Percentiles rank a stretch among this genome's conserved stretches.
These are phyloP conservation scores for Incumbomyces delicatus DNA, from an alignment of 2,329 filamentous ascomycete species.

Conservation along the genomic window DNA sequence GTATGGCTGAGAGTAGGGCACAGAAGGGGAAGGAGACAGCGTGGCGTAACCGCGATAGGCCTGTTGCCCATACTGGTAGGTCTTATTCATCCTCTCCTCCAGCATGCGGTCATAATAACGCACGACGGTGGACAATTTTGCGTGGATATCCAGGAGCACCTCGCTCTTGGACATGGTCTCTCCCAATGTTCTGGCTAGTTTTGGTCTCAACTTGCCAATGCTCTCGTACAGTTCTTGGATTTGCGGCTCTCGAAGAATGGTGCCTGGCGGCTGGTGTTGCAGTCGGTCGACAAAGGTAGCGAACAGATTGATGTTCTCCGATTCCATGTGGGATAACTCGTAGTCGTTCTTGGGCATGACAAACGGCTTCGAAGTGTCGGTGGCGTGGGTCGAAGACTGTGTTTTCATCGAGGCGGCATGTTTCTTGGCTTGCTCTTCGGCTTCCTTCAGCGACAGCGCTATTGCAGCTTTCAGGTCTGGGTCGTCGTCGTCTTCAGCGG, in stretches of 20 bases:
- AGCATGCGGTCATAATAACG: slow-evolving; percentile 97
- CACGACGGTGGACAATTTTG: slow-evolving; percentile 90
- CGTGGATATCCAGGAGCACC: slow-evolving; percentile 83
- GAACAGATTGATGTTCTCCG: slow-evolving; percentile 96
- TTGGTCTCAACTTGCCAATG: slow-evolving; percentile 85
- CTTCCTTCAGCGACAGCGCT: slow-evolving; percentile 85
- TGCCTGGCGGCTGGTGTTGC: slow-evolving; percentile 89
- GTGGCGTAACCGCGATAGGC: slow-evolving; percentile 40
- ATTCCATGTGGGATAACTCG: slow-evolving; percentile 84
- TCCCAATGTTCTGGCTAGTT: slow-evolving; percentile 87
- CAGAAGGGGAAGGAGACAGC: slow-evolving; percentile 42
- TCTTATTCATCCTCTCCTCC: slow-evolving; percentile 85
- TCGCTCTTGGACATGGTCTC: slow-evolving; percentile 99
- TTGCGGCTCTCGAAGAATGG: slow-evolving; percentile 90
- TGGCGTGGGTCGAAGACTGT: slow-evolving; percentile 48
- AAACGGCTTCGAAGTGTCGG: slow-evolving; percentile 40
- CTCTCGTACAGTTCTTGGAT: slow-evolving; percentile 98
- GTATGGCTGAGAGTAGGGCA: slow-evolving; percentile 51
- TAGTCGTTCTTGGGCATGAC: slow-evolving; percentile 78
- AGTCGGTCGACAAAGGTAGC: slow-evolving; percentile 86
- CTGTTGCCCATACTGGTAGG: slow-evolving; percentile 65
- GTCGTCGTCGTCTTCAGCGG: slow-evolving; percentile 68
- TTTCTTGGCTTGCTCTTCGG: slow-evolving; percentile 95
- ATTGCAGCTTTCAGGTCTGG: slow-evolving; percentile 90
- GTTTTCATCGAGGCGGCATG: slow-evolving; percentile 70